phyloP scores from a whole-genome alignment of 2,329 filamentous ascomycete genomes.

The Iodosphaeria phyllophila region DNA sequence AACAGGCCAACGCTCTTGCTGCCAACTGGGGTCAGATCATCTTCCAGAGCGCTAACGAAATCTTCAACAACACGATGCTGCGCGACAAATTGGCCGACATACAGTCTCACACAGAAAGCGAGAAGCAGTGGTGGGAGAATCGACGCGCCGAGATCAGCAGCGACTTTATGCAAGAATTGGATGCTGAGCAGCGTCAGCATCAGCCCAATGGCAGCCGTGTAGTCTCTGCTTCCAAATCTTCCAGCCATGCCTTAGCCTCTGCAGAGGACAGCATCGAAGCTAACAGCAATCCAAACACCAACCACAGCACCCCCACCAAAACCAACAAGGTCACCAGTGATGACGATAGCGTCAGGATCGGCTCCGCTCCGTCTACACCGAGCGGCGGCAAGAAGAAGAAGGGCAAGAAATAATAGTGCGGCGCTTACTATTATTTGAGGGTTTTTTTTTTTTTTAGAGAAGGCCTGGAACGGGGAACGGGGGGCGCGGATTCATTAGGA shows the following conservation, averaged over 20 bases:
- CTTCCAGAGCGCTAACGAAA: conserved; percentile 96
- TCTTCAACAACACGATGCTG: conserved; percentile 66
- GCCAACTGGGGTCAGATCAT: conserved; percentile 86
- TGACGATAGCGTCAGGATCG: conserved; percentile 64
- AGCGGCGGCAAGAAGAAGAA: conserved; percentile 33
- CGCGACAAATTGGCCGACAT: conserved; percentile 62
- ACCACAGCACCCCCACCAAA: conserved; percentile 17
- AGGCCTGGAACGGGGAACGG: too few species aligned
- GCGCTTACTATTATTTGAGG: too few species aligned
- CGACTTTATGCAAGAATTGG: conserved; percentile 72
- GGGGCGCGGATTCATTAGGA: too few species aligned
- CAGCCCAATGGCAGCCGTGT: too few species aligned
- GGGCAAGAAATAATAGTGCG: conserved; percentile 36
- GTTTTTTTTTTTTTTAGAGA: too few species aligned
- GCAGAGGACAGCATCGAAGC: too few species aligned
- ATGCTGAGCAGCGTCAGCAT: conserved; percentile 43
- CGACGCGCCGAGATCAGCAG: conserved; percentile 53
- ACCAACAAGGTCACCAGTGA: conserved; percentile 30
- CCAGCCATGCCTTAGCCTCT: too few species aligned
- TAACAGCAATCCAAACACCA: too few species aligned
- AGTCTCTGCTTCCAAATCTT: too few species aligned
- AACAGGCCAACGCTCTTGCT: conserved; percentile 72
- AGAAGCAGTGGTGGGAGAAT: conserved; percentile 89
- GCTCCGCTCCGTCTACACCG: conserved; percentile 23
- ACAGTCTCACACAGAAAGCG: conserved; percentile 47